A percentile compares a stretch with the other conserved stretches of the same genome.
These are phyloP conservation scores for Dunaliella primolecta DNA, from an alignment of 139 green algal genomes.

Conservation along the genomic window DNA sequence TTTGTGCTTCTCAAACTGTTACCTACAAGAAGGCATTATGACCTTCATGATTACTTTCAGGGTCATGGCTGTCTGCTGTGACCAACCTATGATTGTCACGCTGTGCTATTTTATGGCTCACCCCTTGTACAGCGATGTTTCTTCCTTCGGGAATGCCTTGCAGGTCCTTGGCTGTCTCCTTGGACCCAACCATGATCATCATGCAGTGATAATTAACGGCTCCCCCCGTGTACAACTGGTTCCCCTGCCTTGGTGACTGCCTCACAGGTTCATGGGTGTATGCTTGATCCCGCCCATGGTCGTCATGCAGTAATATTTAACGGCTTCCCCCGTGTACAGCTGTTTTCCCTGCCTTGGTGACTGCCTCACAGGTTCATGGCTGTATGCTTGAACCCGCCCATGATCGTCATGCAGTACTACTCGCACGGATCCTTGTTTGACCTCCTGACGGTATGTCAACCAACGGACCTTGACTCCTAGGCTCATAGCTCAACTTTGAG, in stretches of 20 bases:
- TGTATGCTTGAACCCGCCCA: constrained; percentile 53
- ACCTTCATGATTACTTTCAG: too few relatives aligned
- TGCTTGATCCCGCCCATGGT: constrained; percentile 59
- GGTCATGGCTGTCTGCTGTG: constrained; percentile 53
- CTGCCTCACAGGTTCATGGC: constrained; percentile 49
- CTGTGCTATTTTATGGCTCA: too few relatives aligned
- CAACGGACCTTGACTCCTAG: neutral
- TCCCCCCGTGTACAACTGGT: too few relatives aligned
- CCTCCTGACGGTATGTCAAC: constrained; percentile 38
- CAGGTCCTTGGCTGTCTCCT: constrained; percentile 49
- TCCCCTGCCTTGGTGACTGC: too few relatives aligned
- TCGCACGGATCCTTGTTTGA: constrained; percentile 59
- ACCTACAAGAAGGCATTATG: too few relatives aligned
- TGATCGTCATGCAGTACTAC: constrained; percentile 70
- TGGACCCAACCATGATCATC: constrained; percentile 59
- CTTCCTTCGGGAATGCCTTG: too few relatives aligned
- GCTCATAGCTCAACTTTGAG: neutral
- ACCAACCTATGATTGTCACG: constrained; percentile 61
- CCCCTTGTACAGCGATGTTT: too few relatives aligned
- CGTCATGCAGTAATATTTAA: constrained; percentile 67
- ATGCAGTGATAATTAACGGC: constrained; percentile 75
- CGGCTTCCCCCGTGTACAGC: too few relatives aligned
- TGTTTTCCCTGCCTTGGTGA: too few relatives aligned
- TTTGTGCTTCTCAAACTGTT: too few relatives aligned
- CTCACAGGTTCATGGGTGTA: too few relatives aligned